Conservation (phyloP, 441 rosid species). For the Manihot esculenta region DNA sequence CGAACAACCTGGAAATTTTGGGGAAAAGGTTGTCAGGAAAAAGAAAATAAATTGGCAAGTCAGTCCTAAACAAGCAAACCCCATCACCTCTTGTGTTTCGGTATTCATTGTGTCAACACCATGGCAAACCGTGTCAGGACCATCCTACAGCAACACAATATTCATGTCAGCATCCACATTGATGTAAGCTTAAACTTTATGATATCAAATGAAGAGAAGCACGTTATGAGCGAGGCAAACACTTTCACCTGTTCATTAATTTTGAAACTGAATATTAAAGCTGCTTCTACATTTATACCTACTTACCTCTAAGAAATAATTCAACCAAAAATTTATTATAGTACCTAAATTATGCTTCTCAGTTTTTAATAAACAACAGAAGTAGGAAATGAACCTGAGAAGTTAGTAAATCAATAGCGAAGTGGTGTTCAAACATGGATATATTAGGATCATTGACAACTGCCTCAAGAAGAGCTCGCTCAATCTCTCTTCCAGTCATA, state of each 20-base stretch:
- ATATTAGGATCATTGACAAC: constrained; percentile 78
- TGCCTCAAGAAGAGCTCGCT: constrained; percentile 86
- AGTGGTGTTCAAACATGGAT: constrained; percentile 78
- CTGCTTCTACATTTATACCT: background rate
- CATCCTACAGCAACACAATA: constrained; percentile 49
- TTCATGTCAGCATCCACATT: constrained; percentile 16
- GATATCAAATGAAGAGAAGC: background rate
- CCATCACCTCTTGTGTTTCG: constrained; percentile 72
- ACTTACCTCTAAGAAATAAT: background rate
- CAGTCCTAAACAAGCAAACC: constrained; percentile 4
- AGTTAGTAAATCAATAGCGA: constrained; percentile 89
- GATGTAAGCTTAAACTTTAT: background rate
- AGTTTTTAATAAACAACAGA: too few relatives aligned
- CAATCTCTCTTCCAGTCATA: constrained; percentile 98
- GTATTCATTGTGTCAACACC: constrained; percentile 90
- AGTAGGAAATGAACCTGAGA: constrained; percentile 53
- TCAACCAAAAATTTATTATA: constrained; percentile 4
- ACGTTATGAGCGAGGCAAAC: background rate
- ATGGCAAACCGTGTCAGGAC: constrained; percentile 69
- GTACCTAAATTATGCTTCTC: background rate
- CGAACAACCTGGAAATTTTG: constrained; percentile 60
- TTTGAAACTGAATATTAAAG: background rate
- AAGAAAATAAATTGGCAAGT: constrained; percentile 16
- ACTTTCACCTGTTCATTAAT: background rate
- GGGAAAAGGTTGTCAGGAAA: constrained; percentile 7